phyloP scores from a whole-genome alignment of 495 filamentous ascomycete species.

The Penicillium waksmanii region DNA sequence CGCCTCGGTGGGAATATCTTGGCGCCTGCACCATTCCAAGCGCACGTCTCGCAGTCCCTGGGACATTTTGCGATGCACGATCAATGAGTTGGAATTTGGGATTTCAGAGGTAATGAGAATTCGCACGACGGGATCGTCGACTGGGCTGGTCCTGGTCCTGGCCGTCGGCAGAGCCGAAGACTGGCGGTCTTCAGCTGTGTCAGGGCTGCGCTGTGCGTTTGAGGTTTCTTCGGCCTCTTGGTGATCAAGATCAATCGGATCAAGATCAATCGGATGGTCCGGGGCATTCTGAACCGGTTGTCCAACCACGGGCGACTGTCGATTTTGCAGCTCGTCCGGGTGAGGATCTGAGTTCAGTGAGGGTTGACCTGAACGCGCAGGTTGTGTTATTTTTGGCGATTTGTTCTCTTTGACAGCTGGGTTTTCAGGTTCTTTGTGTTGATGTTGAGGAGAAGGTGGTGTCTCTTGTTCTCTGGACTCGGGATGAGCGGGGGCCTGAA shows the following conservation, averaged over 20 bases:
- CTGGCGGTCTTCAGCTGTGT: neutral
- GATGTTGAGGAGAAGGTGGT: neutral
- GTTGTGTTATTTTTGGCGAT: neutral
- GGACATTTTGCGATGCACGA: conserved; percentile 68
- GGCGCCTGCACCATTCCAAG: conserved; percentile 66
- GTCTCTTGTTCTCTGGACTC: neutral
- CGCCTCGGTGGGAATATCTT: conserved; percentile 52
- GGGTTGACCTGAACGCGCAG: neutral
- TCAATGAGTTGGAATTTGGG: conserved; percentile 59
- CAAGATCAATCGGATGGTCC: neutral
- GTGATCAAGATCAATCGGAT: neutral
- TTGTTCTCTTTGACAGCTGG: neutral
- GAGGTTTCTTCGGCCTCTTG: neutral
- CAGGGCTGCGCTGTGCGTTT: neutral
- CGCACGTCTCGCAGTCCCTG: conserved; percentile 69
- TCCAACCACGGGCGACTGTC: neutral
- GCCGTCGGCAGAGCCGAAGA: neutral
- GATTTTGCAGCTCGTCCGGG: neutral
- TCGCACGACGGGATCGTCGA: conserved; percentile 54
- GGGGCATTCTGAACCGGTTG: neutral
- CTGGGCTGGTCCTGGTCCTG: neutral
- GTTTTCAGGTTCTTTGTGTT: neutral
- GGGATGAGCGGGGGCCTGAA: neutral
- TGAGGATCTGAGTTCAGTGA: neutral
- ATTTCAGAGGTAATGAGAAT: conserved; percentile 77